Percentiles rank a stretch among this genome's conserved stretches.
Conservation (phyloP, 192 early-diverging fungal genomes). For the Rhizophagus clarus region DNA sequence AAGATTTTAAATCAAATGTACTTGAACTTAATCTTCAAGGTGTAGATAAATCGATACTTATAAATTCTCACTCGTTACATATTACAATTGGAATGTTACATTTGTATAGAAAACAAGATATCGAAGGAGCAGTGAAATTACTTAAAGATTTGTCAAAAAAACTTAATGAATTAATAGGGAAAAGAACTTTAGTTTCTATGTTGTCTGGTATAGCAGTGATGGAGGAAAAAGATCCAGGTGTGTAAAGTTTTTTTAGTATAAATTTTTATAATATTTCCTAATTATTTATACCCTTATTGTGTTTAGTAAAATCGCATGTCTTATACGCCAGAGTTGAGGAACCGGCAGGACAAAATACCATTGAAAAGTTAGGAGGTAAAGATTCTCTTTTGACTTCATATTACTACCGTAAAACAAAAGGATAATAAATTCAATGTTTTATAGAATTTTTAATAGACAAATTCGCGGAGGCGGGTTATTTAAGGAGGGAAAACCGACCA, state of each 20-base stretch:
- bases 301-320: neutral
- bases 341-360: neutral
- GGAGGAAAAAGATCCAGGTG: slow-evolving; percentile 4
- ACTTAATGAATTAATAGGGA: slow-evolving; percentile 1
- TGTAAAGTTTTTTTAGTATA: neutral
- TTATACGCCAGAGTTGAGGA: slow-evolving; percentile 13
- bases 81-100: slow-evolving; percentile 11
- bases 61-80: neutral
- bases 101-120: slow-evolving; percentile 7
- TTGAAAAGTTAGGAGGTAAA: slow-evolving; percentile 13
- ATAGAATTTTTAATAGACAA: neutral
- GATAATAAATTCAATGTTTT: neutral
- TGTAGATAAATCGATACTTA: neutral
- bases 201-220: neutral
- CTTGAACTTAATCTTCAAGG: neutral
- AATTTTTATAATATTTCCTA: neutral
- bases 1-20: neutral
- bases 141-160: neutral
- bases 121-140: slow-evolving; percentile 8
- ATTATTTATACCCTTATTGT: neutral
- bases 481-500: slow-evolving; percentile 4
- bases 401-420: neutral
- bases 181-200: neutral
- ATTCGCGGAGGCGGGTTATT: neutral
- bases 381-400: neutral